phyloP scores from a whole-genome alignment of 495 filamentous ascomycete genomes.

The Penicillium diatomitis region DNA sequence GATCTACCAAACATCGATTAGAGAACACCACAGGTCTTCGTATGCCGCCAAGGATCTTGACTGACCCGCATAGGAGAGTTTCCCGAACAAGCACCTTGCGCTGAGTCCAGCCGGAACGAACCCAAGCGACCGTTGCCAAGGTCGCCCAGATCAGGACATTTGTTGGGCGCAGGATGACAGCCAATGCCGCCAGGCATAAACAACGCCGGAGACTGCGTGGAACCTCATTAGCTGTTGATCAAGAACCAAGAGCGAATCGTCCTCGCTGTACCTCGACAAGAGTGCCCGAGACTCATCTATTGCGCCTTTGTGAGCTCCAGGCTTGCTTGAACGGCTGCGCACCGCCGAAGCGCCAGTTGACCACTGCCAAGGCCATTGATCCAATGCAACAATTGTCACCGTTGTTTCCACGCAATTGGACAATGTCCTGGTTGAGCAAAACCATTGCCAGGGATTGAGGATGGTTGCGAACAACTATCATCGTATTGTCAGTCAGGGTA shows the following conservation, averaged over 20 bases:
- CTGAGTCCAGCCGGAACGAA: slow-evolving; percentile 29
- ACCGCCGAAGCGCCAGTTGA: slow-evolving; percentile 13
- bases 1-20: slow-evolving; percentile 26
- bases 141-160: slow-evolving; percentile 79
- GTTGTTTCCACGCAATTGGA: slow-evolving; percentile 91
- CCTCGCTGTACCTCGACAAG: slow-evolving; percentile 4
- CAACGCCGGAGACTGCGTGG: slow-evolving; percentile 49
- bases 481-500: background rate
- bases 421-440: slow-evolving; percentile 84
- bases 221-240: slow-evolving; percentile 8
- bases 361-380: slow-evolving; percentile 81
- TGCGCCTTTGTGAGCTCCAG: slow-evolving; percentile 2
- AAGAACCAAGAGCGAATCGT: background rate
- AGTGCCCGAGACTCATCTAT: slow-evolving; percentile 1
- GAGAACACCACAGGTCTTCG: background rate
- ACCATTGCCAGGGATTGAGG: slow-evolving; percentile 93
- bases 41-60: background rate
- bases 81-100: slow-evolving; percentile 51
- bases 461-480: slow-evolving; percentile 53
- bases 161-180: slow-evolving; percentile 83
- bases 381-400: slow-evolving; percentile 69
- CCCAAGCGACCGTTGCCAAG: slow-evolving; percentile 38
- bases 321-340: slow-evolving; percentile 3
- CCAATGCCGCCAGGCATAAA: slow-evolving; percentile 67
- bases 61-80: slow-evolving; percentile 58